Conservation (phyloP, 2,329 filamentous ascomycete species). For the Magnaporthiopsis rhizophila region DNA sequence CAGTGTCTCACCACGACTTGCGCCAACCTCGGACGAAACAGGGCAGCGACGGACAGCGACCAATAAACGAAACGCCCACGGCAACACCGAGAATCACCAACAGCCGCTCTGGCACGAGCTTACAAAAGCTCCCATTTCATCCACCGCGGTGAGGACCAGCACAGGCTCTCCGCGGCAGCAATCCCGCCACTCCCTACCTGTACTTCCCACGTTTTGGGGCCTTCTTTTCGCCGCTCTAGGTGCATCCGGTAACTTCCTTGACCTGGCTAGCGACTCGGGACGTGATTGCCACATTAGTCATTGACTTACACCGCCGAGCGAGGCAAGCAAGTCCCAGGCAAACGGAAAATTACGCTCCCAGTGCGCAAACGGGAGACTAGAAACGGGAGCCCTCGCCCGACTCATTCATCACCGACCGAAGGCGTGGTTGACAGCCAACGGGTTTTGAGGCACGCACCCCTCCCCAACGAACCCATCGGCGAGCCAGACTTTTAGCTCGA, state of each 20-base stretch:
- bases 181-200: not conserved
- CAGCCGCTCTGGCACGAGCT: not conserved
- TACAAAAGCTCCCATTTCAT: not conserved
- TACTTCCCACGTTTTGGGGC: not conserved
- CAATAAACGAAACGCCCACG: not conserved
- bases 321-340: slow-evolving; percentile 1
- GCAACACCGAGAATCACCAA: not conserved
- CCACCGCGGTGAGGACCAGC: not conserved
- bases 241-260: not conserved
- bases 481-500: not conserved
- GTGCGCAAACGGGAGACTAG: not conserved
- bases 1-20: not conserved
- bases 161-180: not conserved
- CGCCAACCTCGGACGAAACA: not conserved
- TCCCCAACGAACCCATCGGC: not conserved
- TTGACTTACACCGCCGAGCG: slow-evolving; percentile 6
- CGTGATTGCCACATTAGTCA: slow-evolving; percentile 7
- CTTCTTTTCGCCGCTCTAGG: not conserved
- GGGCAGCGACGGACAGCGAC: not conserved
- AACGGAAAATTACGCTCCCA: slow-evolving; percentile 1
- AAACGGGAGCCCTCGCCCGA: slow-evolving; percentile 4
- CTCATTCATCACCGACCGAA: slow-evolving; percentile 1
- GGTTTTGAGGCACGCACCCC: not conserved
- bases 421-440: not conserved
- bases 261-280: not conserved